Evolutionary conservation across 257 asterid species (phyloP).

Genomic region (Linaria vulgaris): DNA sequence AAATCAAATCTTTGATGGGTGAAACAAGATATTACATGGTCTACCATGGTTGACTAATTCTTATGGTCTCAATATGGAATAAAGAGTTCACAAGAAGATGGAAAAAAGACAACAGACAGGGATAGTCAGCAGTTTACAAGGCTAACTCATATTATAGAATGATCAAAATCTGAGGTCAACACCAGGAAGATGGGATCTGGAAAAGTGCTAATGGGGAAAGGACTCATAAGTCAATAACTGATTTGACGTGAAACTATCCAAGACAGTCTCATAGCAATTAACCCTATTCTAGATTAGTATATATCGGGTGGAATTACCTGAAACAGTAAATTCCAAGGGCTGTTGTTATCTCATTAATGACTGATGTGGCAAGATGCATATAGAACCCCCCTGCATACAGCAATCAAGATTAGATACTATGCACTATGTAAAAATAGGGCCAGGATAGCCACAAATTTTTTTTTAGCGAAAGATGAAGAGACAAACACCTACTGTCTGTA

Average conservation of each 20-base stretch:
- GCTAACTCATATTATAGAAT: too few species aligned
- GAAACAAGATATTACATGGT: not conserved
- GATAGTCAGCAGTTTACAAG: not conserved
- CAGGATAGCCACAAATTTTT: too few species aligned
- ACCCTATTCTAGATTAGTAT: not conserved
- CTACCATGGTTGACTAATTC: not conserved
- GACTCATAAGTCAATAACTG: too few species aligned
- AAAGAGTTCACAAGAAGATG: not conserved
- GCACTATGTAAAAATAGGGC: too few species aligned
- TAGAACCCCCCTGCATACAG: constrained; percentile 64
- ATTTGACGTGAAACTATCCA: too few species aligned
- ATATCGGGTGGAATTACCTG: constrained; percentile 50
- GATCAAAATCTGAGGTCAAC: too few species aligned
- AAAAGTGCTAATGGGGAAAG: not conserved
- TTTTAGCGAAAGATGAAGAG: too few species aligned
- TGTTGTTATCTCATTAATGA: constrained; percentile 83
- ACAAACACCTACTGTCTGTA: too few species aligned
- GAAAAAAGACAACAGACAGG: not conserved
- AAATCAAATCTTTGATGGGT: constrained; percentile 7
- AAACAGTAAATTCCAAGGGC: constrained; percentile 93
- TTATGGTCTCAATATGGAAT: not conserved
- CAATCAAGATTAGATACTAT: not conserved
- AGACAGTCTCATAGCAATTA: too few species aligned
- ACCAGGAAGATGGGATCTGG: not conserved
- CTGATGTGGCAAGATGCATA: constrained; percentile 85